Conservation (phyloP, 2,329 filamentous ascomycete species). For the Chaetomiaceae sp. region DNA sequence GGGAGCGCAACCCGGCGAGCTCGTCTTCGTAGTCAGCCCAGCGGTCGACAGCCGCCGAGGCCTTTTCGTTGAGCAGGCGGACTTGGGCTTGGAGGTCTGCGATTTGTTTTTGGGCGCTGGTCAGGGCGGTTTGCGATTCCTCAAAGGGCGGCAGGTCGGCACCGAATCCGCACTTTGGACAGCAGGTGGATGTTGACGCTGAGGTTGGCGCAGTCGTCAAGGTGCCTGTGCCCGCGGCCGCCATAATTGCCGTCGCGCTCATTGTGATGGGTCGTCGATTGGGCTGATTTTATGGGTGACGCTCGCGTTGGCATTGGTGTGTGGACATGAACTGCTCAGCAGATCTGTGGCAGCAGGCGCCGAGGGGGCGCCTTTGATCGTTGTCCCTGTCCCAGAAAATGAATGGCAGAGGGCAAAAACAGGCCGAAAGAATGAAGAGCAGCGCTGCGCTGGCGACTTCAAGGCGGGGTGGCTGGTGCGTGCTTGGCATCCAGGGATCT, state of each 20-base stretch:
- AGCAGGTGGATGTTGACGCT: slow-evolving; percentile 33
- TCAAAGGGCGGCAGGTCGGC: slow-evolving; percentile 31
- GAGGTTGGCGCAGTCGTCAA: slow-evolving; percentile 20
- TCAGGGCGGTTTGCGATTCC: slow-evolving; percentile 40
- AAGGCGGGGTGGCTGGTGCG: slow-evolving; percentile 12
- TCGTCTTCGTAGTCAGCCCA: slow-evolving; percentile 81
- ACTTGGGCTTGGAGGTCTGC: slow-evolving; percentile 68
- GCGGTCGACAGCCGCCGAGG: slow-evolving; percentile 53
- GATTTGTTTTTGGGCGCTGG: slow-evolving; percentile 55
- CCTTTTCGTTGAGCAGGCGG: slow-evolving; percentile 59
- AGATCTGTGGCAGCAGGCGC: too few relatives aligned
- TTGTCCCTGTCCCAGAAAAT: too few relatives aligned
- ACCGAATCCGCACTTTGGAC: slow-evolving; percentile 47
- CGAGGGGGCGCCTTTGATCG: too few relatives aligned
- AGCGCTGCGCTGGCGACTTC: neutral
- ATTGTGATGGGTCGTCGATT: neutral
- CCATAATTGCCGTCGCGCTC: slow-evolving; percentile 20
- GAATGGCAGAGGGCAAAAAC: too few relatives aligned
- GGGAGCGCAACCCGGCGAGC: slow-evolving; percentile 52
- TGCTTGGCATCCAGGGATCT: slow-evolving; percentile 7
- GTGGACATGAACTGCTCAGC: too few relatives aligned
- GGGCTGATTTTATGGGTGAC: neutral
- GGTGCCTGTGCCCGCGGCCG: slow-evolving; percentile 17
- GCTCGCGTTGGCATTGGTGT: too few relatives aligned
- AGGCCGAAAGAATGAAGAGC: too few relatives aligned